Conservation (phyloP, 225 moss, liverwort and hornwort species). For the Antitrichia curtipendula region DNA sequence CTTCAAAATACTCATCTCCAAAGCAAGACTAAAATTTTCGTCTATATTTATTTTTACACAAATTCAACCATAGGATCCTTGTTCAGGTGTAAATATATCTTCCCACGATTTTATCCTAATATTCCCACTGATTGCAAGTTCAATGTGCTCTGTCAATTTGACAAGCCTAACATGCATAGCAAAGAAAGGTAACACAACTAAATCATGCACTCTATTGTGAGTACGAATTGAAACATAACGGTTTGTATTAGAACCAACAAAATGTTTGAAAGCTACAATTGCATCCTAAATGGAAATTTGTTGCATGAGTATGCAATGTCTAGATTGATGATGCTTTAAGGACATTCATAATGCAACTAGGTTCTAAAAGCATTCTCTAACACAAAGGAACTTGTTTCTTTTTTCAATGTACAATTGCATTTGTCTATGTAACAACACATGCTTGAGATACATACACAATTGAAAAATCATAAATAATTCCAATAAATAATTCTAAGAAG, state of each 20-base stretch:
- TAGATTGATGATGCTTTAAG: neutral
- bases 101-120: too few species aligned
- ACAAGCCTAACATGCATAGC: rapidly evolving
- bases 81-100: rapidly evolving
- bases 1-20: rapidly evolving
- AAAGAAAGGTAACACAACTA: neutral
- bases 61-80: rapidly evolving
- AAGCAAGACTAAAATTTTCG: neutral
- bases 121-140: rapidly evolving
- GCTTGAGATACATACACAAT: neutral
- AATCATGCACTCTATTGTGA: too few species aligned
- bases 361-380: neutral
- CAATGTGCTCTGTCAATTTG: neutral
- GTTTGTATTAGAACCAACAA: too few species aligned
- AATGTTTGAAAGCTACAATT: neutral
- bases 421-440: neutral
- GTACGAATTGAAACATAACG: too few species aligned
- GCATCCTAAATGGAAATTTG: neutral
- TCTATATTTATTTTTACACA: too few species aligned
- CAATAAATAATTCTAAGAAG: neutral
- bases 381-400: neutral
- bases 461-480: neutral
- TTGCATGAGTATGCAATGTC: neutral
- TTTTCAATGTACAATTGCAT: neutral
- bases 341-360: neutral